Evolutionary conservation across 2,329 filamentous ascomycete genomes (phyloP), one percentile per base, ranked within the genome.

Genomic region (Hymenoscyphus albidus): DNA sequence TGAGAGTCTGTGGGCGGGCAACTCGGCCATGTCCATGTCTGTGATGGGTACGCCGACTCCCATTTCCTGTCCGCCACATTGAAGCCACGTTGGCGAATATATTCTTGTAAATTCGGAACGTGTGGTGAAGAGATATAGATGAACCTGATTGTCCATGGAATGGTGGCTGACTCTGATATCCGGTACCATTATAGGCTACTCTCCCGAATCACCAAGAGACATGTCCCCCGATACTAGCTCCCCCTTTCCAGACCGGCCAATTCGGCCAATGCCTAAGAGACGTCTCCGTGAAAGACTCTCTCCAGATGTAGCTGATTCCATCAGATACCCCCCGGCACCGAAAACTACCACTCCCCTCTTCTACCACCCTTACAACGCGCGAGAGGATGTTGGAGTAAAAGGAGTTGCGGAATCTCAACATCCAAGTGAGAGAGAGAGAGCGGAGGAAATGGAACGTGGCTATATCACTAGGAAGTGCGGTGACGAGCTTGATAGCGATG

Each of bases 181-280:
- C 59, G 55, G 35, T 35, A 58, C 55, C 27, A 12, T 38, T 39
- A 27, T 70, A 74, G 73, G 71, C 61, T 74, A 71, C 65, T 72
- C 71, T 55, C 71, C 72, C 61, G 68, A 71, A 69, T 74, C 70
- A 69, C 72, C 76, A 78, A 78, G 71, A 71, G 72, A 75, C 58
- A 88, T 89, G 85, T 86, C 85, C 74, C 81, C 87, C 70, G 92
- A 97, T 81, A 89, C 90, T 65, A 83, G 88, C 69, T 95, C 92
- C 66, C 87, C 90, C 65, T 96, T 91, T 76, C 92, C 92, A 70
- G 91, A 96, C 76, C 89, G 95, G 77, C 90, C 94, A 67, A 99
- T 99, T 76, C 89, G 93, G 75, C 95, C 95, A 64, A 81, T 99
- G 66, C 95, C 95, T 55, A 95, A 91, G 79, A 90, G 93, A 73